Evolutionary conservation across 345 rosid genomes (phyloP).

Genomic region (Eucalyptus melliodora): DNA sequence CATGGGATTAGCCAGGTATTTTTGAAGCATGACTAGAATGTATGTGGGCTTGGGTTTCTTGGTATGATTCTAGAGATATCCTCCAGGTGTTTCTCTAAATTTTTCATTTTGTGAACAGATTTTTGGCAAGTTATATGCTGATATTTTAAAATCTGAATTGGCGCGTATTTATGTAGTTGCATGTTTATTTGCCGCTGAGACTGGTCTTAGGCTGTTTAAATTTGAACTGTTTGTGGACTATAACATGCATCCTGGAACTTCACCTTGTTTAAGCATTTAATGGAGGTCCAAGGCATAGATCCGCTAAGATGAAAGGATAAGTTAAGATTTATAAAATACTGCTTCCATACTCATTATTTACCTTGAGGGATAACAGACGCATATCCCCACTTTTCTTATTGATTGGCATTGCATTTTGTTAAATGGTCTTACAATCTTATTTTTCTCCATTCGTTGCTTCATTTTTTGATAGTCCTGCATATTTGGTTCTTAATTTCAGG

Average conservation of each 20-base stretch:
- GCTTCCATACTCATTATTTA: neutral
- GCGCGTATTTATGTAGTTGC: neutral
- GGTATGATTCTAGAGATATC: neutral
- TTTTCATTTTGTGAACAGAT: neutral
- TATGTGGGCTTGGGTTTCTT: neutral
- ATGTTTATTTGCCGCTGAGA: neutral
- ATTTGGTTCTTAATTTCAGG: conserved; percentile 31
- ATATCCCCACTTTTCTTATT: neutral
- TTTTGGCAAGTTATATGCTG: neutral
- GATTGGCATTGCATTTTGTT: neutral
- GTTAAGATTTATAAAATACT: neutral
- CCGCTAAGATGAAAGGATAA: neutral
- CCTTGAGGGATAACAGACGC: neutral
- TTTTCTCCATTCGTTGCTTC: neutral
- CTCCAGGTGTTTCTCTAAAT: neutral
- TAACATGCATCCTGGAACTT: neutral
- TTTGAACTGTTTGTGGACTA: neutral
- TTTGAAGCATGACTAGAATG: neutral
- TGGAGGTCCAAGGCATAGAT: neutral
- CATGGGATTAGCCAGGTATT: neutral
- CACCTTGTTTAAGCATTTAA: neutral
- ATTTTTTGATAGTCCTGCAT: neutral
- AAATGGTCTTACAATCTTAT: neutral
- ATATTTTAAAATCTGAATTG: neutral
- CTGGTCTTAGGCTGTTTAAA: neutral